Conservation (phyloP, 75 land plant species). For the Sequoiadendron giganteum region DNA sequence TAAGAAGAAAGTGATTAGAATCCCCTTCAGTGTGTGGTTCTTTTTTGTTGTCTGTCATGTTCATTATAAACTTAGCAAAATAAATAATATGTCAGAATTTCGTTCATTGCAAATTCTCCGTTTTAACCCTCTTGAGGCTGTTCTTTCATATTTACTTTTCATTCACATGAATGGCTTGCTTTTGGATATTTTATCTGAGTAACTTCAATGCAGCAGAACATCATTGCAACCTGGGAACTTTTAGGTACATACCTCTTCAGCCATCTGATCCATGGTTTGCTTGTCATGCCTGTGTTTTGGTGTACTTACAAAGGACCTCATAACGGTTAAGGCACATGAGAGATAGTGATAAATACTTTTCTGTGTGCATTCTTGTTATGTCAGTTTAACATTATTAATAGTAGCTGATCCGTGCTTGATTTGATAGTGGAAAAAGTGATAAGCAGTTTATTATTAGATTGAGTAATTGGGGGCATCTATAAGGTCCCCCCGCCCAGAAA, state of each 20-base stretch:
- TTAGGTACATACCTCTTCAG: neutral
- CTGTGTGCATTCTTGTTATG: neutral
- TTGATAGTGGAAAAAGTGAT: no score
- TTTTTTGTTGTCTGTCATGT: neutral
- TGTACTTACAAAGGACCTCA: neutral
- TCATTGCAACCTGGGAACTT: neutral
- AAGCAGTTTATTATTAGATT: no score
- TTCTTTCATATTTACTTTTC: no score
- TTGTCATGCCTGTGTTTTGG: neutral
- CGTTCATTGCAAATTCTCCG: no score
- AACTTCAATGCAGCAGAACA: neutral
- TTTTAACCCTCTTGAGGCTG: no score
- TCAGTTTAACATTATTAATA: neutral
- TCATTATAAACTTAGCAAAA: neutral
- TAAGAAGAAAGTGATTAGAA: neutral
- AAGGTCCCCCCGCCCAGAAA: no score
- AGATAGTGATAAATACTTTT: neutral
- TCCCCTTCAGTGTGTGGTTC: neutral
- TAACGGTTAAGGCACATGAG: neutral
- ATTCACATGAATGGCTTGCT: neutral
- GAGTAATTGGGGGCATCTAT: no score
- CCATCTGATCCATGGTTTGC: neutral
- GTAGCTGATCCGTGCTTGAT: no score
- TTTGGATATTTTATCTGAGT: neutral
- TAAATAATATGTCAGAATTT: no score